These are phyloP conservation scores for Roridomyces roridus DNA, from an alignment of 768 basidiomycete genomes.

Conservation along the genomic window DNA sequence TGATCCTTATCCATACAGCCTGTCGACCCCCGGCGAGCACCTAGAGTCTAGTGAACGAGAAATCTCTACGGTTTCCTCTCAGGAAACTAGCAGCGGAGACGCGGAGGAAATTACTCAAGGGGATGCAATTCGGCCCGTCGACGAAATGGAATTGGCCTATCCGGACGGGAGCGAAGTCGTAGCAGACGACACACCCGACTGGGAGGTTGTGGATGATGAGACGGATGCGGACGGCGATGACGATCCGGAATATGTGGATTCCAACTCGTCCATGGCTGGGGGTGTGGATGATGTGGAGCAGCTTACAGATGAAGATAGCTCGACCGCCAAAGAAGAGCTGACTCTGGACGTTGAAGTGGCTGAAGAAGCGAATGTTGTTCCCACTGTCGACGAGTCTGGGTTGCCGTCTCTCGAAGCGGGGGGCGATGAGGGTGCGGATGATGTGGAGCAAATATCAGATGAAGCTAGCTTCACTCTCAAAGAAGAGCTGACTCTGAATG, in stretches of 20 bases:
- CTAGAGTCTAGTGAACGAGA: constrained; percentile 16
- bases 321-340: no score
- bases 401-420: no score
- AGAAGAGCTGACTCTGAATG: no score
- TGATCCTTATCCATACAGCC: constrained; percentile 55
- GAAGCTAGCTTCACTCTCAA: no score
- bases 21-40: constrained; percentile 46
- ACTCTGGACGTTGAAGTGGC: neutral
- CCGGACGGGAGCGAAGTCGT: neutral
- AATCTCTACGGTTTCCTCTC: neutral
- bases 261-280: constrained; percentile 4
- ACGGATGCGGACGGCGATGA: constrained; percentile 44
- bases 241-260: constrained; percentile 38
- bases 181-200: neutral
- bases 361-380: neutral
- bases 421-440: neutral
- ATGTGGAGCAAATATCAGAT: no score
- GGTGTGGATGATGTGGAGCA: neutral
- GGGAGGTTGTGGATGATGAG: constrained; percentile 23
- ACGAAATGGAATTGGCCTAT: constrained; percentile 8
- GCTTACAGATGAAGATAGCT: neutral
- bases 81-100: neutral
- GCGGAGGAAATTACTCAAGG: constrained; percentile 9
- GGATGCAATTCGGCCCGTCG: constrained; percentile 2
- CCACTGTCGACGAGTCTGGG: no score